Evolutionary conservation across 2,329 filamentous ascomycete species (phyloP).

Genomic region (Aspergillus hortae): DNA sequence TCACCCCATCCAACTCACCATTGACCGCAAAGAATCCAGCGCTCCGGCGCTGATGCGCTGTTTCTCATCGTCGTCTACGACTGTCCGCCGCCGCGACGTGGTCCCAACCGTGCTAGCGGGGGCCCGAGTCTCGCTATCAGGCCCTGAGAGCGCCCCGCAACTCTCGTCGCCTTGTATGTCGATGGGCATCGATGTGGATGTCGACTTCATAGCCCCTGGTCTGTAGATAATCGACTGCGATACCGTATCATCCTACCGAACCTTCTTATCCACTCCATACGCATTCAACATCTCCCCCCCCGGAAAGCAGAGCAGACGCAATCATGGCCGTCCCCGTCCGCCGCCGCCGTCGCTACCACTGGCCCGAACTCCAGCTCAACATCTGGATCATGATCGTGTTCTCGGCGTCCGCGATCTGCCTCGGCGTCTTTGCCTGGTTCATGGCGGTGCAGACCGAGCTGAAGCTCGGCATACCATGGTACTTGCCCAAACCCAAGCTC

Average conservation of each 20-base stretch:
- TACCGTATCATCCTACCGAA: too few relatives aligned
- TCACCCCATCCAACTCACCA: not conserved
- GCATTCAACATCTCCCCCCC: too few relatives aligned
- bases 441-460: constrained; percentile 56
- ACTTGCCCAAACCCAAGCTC: constrained; percentile 9
- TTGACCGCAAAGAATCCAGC: not conserved
- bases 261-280: not conserved
- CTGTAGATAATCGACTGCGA: too few relatives aligned
- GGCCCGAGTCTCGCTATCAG: not conserved
- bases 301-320: too few relatives aligned
- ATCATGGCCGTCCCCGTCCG: constrained; percentile 31
- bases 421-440: constrained; percentile 61
- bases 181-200: too few relatives aligned
- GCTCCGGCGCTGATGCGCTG: constrained; percentile 11
- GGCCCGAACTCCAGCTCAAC: constrained; percentile 63
- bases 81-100: not conserved
- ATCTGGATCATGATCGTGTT: constrained; percentile 63
- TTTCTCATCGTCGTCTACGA: not conserved
- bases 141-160: too few relatives aligned
- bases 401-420: constrained; percentile 53
- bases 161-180: too few relatives aligned
- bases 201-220: too few relatives aligned
- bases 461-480: constrained; percentile 59
- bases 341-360: constrained; percentile 53
- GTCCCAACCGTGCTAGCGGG: not conserved